A percentile compares a stretch with the other conserved stretches of the same genome.
Conservation (phyloP, 2,329 filamentous ascomycete species). For the Sarocladium kiliense region DNA sequence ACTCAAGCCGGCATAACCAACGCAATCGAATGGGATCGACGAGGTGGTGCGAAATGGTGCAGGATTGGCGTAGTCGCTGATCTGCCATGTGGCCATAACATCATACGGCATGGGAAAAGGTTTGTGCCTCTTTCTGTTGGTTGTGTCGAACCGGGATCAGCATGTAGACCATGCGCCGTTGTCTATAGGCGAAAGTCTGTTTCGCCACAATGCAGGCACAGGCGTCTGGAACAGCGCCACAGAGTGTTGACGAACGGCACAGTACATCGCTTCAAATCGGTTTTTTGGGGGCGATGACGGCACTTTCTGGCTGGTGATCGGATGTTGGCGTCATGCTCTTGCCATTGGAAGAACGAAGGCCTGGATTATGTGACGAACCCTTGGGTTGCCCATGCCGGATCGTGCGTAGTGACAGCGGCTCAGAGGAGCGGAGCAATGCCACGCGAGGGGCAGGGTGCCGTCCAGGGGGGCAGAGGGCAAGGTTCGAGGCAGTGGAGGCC, state of each 20-base stretch:
- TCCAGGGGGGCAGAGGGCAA: background rate
- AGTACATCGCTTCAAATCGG: background rate
- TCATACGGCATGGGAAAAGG: background rate
- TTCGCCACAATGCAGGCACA: background rate
- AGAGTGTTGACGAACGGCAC: background rate
- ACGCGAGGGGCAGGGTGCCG: conserved; percentile 2
- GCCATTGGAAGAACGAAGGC: too few species aligned
- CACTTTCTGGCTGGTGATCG: too few species aligned
- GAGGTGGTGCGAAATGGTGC: background rate
- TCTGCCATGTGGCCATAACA: background rate
- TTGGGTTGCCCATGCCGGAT: too few species aligned
- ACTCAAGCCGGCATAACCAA: too few species aligned
- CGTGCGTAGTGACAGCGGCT: background rate
- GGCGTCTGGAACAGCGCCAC: background rate
- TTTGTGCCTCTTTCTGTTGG: background rate
- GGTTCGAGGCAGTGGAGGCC: conserved; percentile 1
- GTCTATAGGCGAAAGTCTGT: background rate
- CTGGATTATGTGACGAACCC: too few species aligned
- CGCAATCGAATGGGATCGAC: too few species aligned
- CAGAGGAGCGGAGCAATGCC: background rate
- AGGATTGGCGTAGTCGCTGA: background rate
- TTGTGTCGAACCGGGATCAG: background rate
- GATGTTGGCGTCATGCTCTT: too few species aligned
- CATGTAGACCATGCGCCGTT: background rate
- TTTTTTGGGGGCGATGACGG: background rate